Conservation (phyloP, 768 basidiomycete genomes). For the Tricholoma flavovirens region DNA sequence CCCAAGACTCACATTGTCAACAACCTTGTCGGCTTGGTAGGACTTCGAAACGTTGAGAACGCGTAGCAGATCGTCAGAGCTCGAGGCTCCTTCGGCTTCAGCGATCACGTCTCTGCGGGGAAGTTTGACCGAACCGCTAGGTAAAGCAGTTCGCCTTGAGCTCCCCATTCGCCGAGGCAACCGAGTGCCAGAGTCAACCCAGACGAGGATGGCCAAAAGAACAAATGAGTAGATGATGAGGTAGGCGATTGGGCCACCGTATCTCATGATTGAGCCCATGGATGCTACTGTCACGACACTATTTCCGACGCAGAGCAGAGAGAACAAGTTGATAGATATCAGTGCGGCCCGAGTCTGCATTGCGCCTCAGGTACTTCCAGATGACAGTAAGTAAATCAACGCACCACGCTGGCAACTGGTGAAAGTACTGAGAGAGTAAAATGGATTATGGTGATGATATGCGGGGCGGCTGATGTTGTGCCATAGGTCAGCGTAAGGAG, state of each 20-base stretch:
- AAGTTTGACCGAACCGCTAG: conserved; percentile 5
- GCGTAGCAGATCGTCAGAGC: conserved; percentile 52
- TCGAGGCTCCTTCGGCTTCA: conserved; percentile 44
- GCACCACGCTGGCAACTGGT: conserved; percentile 63
- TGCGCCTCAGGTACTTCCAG: conserved; percentile 2
- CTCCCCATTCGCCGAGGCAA: conserved; percentile 33
- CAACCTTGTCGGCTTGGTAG: conserved; percentile 51
- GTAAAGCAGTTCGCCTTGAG: conserved; percentile 6
- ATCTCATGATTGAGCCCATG: conserved; percentile 50
- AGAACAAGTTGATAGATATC: conserved; percentile 76
- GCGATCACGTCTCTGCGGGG: conserved; percentile 43
- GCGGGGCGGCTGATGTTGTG: conserved; percentile 45
- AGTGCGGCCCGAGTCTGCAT: conserved; percentile 60
- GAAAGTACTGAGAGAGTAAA: conserved; percentile 63
- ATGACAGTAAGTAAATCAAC: conserved; percentile 16
- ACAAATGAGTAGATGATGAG: conserved; percentile 55
- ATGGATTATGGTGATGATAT: conserved; percentile 59
- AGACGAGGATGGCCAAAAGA: conserved; percentile 60
- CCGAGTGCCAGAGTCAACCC: conserved; percentile 64
- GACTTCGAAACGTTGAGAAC: conserved; percentile 60
- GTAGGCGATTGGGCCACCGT: conserved; percentile 72
- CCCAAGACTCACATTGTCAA: conserved; percentile 69
- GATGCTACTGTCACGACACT: conserved; percentile 39
- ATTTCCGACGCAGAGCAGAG: conserved; percentile 59
- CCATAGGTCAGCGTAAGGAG: conserved; percentile 72